Base-by-base conservation (phyloP, 306 rosid species). In the Rosa chinensis region DNA sequence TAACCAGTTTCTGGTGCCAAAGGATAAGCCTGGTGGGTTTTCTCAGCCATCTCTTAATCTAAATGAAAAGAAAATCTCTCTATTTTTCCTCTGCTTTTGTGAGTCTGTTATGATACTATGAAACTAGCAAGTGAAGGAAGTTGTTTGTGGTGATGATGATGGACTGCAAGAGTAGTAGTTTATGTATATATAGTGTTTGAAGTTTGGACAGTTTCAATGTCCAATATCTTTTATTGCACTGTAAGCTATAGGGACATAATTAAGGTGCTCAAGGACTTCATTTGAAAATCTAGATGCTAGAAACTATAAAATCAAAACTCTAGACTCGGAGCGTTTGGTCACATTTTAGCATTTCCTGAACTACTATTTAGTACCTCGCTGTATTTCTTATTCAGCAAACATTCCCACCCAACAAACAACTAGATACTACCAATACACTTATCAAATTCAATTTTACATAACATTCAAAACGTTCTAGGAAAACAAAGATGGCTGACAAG, bases 1-100 rank as follows among this genome's bases (percentile, higher is more conserved):
- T 52, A 28, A 9, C 74, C 81, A 72, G 71, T 79, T 52, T 55
- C 62, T 5, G 86, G 86, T 10, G 86, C 83, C 42, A 70, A 43
- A 44, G 86, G 86, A 69, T 68, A 79, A 10, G 40, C 81, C 45
- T 70, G 78, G 16, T 79, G 55, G 20, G n/a, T 53, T 35, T 52
- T 70, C 74, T 83, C 83, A 0, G 86, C 68, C 86, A 83, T 75
- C 18, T 56, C 43, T 35, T 49, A 42, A n/a, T 7, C 4, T 0
- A 25, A 48, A 3, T 35, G 62, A 49, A 48, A 52, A 3, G 50
- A 74, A 74, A 12, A 63, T 39, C 23, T n/a, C 13, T 74, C 23
- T 53, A 43, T 8, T 7, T 72, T 28, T 72, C 13, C n/a, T 73
- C 25, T 55, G 56, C 37, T 1, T 50, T 28, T 72, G 55, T 72